Base-by-base conservation (phyloP, 805 yeast species). In the Priceomyces fermenticarens region DNA sequence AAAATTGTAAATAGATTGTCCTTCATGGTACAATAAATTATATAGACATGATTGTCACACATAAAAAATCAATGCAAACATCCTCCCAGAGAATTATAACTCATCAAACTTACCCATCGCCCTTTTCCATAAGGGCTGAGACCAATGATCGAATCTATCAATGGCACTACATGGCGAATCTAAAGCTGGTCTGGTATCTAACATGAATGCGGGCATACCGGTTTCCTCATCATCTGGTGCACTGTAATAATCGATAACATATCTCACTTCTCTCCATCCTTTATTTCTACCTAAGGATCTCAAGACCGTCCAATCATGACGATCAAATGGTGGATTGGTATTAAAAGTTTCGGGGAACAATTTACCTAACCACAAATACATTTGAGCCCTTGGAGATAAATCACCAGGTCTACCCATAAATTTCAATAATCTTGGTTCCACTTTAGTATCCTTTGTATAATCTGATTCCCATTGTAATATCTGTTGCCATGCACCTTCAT, bases 281-380 rank as follows among this genome's bases (percentile, higher is more conserved):
- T 71, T 60, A 12, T 56, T 34, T 12, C 38, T 40, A 3, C 78
- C 79, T 38, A 62, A 64, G 10, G 79, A 72, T 54, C 99, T 76
- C 51, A 91, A 71, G 4, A 93, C 96, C 2, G 95, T 85, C 99
- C 99, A 93, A 66, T 93, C 99, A 55, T 93, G 99, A 61, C 99
- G 81, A 63, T 93, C 99, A 56, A 93, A 93, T 5, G 99, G 99
- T 3, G 95, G 88, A 47, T 84, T 84, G 1, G 82, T 65, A 45
- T 80, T 83, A 65, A 80, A 91, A 9, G 73, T 71, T 11, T 73
- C 67, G 1, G 99, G 98, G 68, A 84, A 85, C 1, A 82, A 17
- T 49, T 77, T 74, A 10, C 91, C 83, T 49, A 93, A 61, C 40
- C 67, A 59, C 50, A 85, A 77, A 56, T 81, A 81, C 66, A 78